Evolutionary conservation across 225 moss, liverwort and hornwort species (phyloP).

Genomic region (Sphagnum tenellum): DNA sequence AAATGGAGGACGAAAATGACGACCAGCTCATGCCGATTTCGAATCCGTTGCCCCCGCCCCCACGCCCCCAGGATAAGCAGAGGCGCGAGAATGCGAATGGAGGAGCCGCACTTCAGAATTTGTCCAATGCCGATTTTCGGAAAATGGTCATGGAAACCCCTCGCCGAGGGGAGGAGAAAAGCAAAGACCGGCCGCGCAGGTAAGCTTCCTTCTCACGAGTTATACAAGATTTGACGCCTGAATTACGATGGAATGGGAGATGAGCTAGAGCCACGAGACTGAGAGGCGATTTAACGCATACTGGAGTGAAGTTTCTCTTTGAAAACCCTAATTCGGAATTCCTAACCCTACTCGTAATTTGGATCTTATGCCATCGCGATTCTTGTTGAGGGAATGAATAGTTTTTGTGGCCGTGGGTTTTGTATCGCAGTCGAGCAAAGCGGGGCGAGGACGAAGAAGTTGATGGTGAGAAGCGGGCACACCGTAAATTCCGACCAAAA

Average conservation of each 20-base stretch:
- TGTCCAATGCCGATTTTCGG: constrained; percentile 61
- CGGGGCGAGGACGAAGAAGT: constrained; percentile 73
- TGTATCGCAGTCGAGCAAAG: constrained; percentile 57
- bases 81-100: constrained; percentile 38
- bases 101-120: constrained; percentile 44
- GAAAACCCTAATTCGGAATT: background rate
- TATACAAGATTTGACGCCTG: background rate
- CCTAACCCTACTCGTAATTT: too few relatives aligned
- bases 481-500: constrained; percentile 85
- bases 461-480: constrained; percentile 82
- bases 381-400: too few relatives aligned
- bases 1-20: constrained; percentile 41
- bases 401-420: too few relatives aligned
- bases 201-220: constrained; percentile 4
- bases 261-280: too few relatives aligned
- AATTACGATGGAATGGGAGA: too few relatives aligned
- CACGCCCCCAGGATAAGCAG: constrained; percentile 28
- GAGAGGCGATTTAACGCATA: background rate
- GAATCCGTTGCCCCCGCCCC: constrained; percentile 55
- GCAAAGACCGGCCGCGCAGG: constrained; percentile 47
- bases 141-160: constrained; percentile 68
- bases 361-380: too few relatives aligned
- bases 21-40: constrained; percentile 39
- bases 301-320: background rate
- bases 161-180: constrained; percentile 45